A percentile compares a stretch with the other conserved stretches of the same genome.
These are phyloP conservation scores for Pythium myriotylum DNA, from an alignment of 352 stramenopile species.

Conservation along the genomic window DNA sequence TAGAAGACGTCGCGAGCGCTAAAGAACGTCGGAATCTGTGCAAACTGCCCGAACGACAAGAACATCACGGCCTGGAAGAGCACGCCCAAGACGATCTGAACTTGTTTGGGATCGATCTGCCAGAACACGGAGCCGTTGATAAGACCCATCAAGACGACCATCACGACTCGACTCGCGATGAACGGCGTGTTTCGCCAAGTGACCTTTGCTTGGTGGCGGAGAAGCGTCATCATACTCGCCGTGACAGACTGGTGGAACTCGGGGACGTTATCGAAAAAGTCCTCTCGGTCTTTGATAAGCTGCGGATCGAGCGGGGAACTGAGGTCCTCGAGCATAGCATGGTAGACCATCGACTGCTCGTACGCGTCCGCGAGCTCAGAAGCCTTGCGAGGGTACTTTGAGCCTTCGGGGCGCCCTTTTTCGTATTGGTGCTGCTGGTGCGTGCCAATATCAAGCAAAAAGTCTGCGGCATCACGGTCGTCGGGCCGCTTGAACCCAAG, in stretches of 20 bases:
- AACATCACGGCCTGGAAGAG: conserved; percentile 80
- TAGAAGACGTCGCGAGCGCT: conserved; percentile 66
- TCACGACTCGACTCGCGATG: conserved; percentile 26
- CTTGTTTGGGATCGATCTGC: conserved; percentile 32
- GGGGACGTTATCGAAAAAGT: neutral
- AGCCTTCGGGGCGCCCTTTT: conserved; percentile 30
- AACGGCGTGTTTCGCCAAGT: conserved; percentile 43
- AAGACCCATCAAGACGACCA: conserved; percentile 35
- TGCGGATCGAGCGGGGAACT: neutral
- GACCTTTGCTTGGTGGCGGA: conserved; percentile 45
- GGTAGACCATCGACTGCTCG: conserved; percentile 12
- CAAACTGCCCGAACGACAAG: conserved; percentile 57
- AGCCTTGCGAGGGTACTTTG: conserved; percentile 24
- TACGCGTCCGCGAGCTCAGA: conserved; percentile 17
- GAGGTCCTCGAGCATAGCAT: conserved; percentile 1
- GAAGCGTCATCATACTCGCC: neutral
- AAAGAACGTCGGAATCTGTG: conserved; percentile 39
- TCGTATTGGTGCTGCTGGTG: conserved; percentile 65
- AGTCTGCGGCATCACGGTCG: too few relatives aligned
- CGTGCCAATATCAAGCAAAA: too few relatives aligned
- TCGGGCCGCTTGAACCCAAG: too few relatives aligned
- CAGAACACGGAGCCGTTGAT: conserved; percentile 41
- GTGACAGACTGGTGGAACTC: conserved; percentile 20
- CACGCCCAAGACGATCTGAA: conserved; percentile 50
- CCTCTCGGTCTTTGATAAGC: neutral